These are phyloP conservation scores for Vigna mungo DNA, from an alignment of 306 rosid species.

Conservation along the genomic window DNA sequence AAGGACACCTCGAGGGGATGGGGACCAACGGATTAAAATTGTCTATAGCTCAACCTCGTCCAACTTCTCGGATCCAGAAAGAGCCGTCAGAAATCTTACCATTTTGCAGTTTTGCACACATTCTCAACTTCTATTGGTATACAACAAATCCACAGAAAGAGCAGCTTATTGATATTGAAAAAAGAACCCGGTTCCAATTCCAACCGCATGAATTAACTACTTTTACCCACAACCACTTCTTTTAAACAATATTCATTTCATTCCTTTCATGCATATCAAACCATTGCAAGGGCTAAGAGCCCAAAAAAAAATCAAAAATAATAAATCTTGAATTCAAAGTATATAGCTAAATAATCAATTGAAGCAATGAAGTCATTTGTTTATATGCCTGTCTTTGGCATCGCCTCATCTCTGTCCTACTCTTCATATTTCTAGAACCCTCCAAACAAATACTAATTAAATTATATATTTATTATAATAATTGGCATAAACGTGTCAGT, in stretches of 20 bases:
- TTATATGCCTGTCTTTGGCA: not conserved
- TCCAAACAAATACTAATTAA: not conserved
- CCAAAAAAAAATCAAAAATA: not conserved
- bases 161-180: not conserved
- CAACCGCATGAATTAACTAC: conserved; percentile 44
- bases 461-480: conserved; percentile 23
- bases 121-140: conserved; percentile 13
- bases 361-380: not conserved
- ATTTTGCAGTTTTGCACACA: not conserved
- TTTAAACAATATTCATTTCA: not conserved
- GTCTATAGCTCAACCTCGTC: not conserved
- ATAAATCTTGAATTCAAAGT: not conserved
- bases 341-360: conserved; percentile 11
- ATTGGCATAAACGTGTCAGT: conserved; percentile 19
- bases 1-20: conserved; percentile 1
- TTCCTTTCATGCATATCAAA: conserved; percentile 28
- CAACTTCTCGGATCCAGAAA: conserved; percentile 5
- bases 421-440: not conserved
- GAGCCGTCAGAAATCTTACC: not conserved
- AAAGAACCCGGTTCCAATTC: conserved; percentile 31
- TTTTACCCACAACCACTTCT: conserved; percentile 19
- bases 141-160: conserved; percentile 11
- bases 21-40: conserved; percentile 27
- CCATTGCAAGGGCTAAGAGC: conserved; percentile 27
- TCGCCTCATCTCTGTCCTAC: not conserved